phyloP scores from a whole-genome alignment of 768 basidiomycete genomes.

The Pulveroboletus ravenelii region DNA sequence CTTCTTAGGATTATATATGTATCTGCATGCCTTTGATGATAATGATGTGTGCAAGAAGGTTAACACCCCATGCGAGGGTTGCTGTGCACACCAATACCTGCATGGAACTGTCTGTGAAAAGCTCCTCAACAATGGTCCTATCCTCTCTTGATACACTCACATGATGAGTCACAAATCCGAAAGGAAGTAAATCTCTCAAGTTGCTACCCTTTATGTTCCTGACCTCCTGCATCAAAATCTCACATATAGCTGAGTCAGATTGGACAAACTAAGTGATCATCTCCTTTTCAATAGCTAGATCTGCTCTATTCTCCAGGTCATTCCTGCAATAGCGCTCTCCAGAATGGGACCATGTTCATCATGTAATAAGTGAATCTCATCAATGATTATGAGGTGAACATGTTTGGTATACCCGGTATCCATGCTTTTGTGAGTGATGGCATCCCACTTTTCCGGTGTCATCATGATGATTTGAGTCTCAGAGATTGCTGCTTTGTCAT shows the following conservation, averaged over 20 bases:
- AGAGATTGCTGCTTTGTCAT: conserved; percentile 95
- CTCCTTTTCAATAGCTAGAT: conserved; percentile 94
- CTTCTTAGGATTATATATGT: conserved; percentile 98
- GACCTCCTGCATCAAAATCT: conserved; percentile 83
- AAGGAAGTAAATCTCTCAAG: conserved; percentile 85
- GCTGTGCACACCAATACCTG: conserved; percentile 97
- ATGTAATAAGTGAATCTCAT: conserved; percentile 96
- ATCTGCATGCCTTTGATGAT: conserved; percentile 99
- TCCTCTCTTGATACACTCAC: conserved; percentile 95
- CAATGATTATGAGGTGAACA: conserved; percentile 93
- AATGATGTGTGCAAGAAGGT: conserved; percentile 94
- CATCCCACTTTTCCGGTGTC: conserved; percentile 99
- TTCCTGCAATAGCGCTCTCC: conserved; percentile 85
- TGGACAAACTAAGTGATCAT: conserved; percentile 95
- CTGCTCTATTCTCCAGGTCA: conserved; percentile 92
- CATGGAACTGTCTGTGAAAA: conserved; percentile 87
- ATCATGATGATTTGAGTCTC: conserved; percentile 98
- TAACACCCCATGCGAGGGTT: conserved; percentile 99
- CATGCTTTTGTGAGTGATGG: conserved; percentile 96
- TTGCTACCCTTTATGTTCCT: conserved; percentile 78
- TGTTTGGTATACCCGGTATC: conserved; percentile 97
- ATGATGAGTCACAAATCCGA: conserved; percentile 97
- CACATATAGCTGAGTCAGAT: conserved; percentile 85
- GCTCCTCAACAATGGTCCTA: conserved; percentile 88
- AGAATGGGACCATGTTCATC: conserved; percentile 98